Conservation (phyloP, 1,284 basidiomycete species). For the Microbotryum saponariae region DNA sequence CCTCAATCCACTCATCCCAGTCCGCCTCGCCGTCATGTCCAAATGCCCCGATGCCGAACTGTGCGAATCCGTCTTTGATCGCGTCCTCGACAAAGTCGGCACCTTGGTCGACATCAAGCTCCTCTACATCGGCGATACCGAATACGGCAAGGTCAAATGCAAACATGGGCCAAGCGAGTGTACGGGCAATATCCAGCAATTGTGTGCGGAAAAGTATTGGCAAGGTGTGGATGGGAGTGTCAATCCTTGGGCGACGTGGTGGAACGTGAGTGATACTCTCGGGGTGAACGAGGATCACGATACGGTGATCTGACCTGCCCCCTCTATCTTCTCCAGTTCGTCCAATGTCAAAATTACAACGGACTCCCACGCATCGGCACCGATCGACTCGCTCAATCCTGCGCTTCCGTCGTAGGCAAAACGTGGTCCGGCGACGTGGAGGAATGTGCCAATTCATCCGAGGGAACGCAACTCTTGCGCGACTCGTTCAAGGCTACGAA, state of each 20-base stretch:
- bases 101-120: conserved; percentile 20
- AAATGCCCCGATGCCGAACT: conserved; percentile 27
- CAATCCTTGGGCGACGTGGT: conserved; percentile 18
- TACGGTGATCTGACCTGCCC: too few relatives aligned
- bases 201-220: conserved; percentile 29
- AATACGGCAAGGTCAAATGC: conserved; percentile 26
- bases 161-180: conserved; percentile 35
- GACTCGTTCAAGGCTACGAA: conserved; percentile 13
- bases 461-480: conserved; percentile 22
- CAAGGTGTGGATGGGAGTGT: neutral
- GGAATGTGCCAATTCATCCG: conserved; percentile 17
- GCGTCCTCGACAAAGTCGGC: conserved; percentile 11
- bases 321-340: conserved; percentile 10
- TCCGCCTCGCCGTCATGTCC: conserved; percentile 25
- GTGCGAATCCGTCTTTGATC: conserved; percentile 8
- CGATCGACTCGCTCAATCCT: conserved; percentile 21
- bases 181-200: conserved; percentile 34
- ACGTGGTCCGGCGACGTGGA: conserved; percentile 13
- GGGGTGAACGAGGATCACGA: too few relatives aligned
- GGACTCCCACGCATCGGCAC: conserved; percentile 29
- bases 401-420: conserved; percentile 30
- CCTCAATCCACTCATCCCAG: neutral
- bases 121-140: conserved; percentile 27
- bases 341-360: conserved; percentile 32
- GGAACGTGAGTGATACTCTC: conserved; percentile 13